These are phyloP conservation scores for Tribonema minus DNA, from an alignment of 108 stramenopile genomes.

Conservation along the genomic window DNA sequence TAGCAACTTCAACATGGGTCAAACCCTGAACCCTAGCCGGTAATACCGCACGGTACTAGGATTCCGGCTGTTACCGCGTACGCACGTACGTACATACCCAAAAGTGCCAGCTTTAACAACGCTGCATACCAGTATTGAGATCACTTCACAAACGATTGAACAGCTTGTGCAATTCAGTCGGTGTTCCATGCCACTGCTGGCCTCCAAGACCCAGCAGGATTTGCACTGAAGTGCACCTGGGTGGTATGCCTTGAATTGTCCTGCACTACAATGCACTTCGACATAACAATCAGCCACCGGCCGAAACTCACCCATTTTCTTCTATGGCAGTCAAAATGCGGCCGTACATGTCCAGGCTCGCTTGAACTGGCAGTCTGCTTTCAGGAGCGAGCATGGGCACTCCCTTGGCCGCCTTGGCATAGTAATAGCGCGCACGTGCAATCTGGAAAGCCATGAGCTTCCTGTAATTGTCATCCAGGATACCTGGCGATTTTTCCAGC, in stretches of 20 bases:
- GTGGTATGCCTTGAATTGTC: neutral
- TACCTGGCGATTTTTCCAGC: constrained; percentile 15
- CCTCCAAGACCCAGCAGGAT: neutral
- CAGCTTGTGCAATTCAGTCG: too few species aligned
- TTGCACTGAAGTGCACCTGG: neutral
- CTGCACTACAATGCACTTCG: too few species aligned
- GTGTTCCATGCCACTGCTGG: too few species aligned
- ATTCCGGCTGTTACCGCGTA: too few species aligned
- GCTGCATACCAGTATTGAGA: neutral
- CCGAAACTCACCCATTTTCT: constrained; percentile 60
- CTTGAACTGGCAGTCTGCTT: constrained; percentile 79
- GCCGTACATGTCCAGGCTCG: constrained; percentile 77
- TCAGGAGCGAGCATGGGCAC: constrained; percentile 83
- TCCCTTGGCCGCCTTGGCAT: constrained; percentile 81
- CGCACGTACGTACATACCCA: too few species aligned
- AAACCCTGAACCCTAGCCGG: too few species aligned
- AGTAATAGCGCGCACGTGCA: constrained; percentile 82
- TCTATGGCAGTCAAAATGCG: constrained; percentile 88
- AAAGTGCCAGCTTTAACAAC: too few species aligned
- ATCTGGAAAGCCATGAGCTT: constrained; percentile 91
- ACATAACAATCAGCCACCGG: too few species aligned
- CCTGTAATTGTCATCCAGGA: constrained; percentile 79
- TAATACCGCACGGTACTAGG: too few species aligned
- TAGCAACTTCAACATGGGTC: too few species aligned
- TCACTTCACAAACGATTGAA: neutral